These are phyloP conservation scores for Heracleum sosnowskyi DNA, from an alignment of 129 eudicot genomes.

Conservation along the genomic window DNA sequence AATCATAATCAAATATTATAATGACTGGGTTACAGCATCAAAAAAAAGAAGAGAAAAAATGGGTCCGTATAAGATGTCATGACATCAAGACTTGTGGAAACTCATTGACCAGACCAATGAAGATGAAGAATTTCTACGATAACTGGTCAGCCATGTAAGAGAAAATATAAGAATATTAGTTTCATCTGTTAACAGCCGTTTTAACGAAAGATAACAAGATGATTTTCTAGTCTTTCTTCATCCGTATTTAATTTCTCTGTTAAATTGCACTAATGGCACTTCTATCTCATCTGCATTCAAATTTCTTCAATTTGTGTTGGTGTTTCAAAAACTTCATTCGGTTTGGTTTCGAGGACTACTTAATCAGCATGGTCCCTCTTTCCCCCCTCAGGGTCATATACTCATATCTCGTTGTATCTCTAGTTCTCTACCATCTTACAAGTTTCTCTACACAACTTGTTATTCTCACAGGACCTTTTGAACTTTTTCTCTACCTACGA, in stretches of 20 bases:
- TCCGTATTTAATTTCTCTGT: too few relatives aligned
- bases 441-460: neutral
- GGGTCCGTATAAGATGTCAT: neutral
- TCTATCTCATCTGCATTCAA: neutral
- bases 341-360: neutral
- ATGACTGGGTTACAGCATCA: too few relatives aligned
- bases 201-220: neutral
- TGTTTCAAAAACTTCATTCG: too few relatives aligned
- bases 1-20: too few relatives aligned
- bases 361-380: neutral
- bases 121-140: neutral
- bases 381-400: neutral
- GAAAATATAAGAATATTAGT: too few relatives aligned
- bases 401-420: neutral
- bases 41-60: too few relatives aligned
- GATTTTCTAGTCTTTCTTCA: neutral
- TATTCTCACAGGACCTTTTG: neutral
- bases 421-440: neutral
- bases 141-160: neutral
- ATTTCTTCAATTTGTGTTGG: neutral
- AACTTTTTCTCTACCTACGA: neutral
- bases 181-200: neutral
- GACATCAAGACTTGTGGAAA: neutral
- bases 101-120: neutral
- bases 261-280: neutral